Evolutionary conservation across 176 grass and related monocot species (phyloP), one percentile per base, ranked within the genome.

Genomic region (Aegilops speltoides): DNA sequence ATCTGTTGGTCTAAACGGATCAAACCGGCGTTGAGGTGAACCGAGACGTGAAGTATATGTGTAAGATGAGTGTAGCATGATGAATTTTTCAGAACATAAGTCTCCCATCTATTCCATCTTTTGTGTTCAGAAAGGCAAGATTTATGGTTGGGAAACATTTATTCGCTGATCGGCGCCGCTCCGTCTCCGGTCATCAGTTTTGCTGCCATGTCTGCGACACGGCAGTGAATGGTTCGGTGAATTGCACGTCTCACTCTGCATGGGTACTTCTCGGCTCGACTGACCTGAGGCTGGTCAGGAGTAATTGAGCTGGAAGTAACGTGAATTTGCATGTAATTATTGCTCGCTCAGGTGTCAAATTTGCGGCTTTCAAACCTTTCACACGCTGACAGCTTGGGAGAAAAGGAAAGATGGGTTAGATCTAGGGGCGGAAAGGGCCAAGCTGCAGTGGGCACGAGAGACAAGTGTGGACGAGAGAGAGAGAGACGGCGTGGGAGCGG

Each of bases 1-100:
- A 88, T 91, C 82, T 82, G 90, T 77, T 66, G 24, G 64, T 87
- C 60, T 77, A 24, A 48, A 64, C 78, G 34, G 86, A 88, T 88
- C 86, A 82, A 24, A 8, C 86, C 64, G 82, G 90, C 90, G 90
- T 82, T 77, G 82, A 16, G 81, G 52, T 77, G 88, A 23, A 63
- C 26, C 82, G 29, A 60, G 62, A 48, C 25, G 40, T 71, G 36
- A 40, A 40, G 9, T 71, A 70, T 13, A 12, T 22, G 41, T 83
- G 60, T 43, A 50, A 10, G 6, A 61, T 81, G 16, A 56, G 15
- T 57, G 52, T 6, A 60, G 29, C 45, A 46, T 19, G 66, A 52
- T n/a, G 48, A 54, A 19, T 82, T 5, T 11, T 11, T 31, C 5
- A 20, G 57, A 69, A 37, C 32, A 56, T 20, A 13, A 14, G 24